Evolutionary conservation across 441 rosid species (phyloP), one percentile per base, ranked within the genome.

Genomic region (Aquilaria agallochum): DNA sequence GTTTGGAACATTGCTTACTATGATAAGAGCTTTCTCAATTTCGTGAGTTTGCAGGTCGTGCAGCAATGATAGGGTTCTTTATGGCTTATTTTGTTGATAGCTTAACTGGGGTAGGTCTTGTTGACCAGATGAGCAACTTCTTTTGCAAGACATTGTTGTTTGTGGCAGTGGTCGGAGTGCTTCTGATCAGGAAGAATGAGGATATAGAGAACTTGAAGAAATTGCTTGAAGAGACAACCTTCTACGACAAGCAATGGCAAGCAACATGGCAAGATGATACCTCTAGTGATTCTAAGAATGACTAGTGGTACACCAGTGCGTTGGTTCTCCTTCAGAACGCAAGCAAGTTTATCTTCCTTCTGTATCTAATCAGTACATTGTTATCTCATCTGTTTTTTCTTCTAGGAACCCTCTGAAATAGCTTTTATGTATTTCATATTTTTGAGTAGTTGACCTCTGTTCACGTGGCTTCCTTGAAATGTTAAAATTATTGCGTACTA

Each of bases 11-110:
- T 9, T 3, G 9, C 20, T 44, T n/a, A 12, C 20, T 40, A 3
- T 30, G 45, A 34, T 49, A 36, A 9, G 20, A 50, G 53, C 67
- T 51, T 62, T 30, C 57, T 4, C 11, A 13, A 6, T 52, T 63
- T 68, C 53, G 8, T 55, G 70, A 45, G 60, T 56, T 54, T 54
- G 51, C 78, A 94, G 99, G 99, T 12, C 93, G 96, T n/a, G 96
- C 97, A 47, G 97, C 99, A 32, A 91, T 94, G 99, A 55, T 91
- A 11, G 97, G 99, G 12, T 91, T 94, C 84, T 95, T 95, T 67
- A 95, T 91, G 97, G 96, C 99, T 50, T 95, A 91, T 79, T 70
- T 91, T 27, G 97, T 94, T 31, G 99, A 94, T 68, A 84, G 96
- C 72, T 81, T 94, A 63, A 94, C 97, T 0, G 97, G 96, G 27